These are phyloP conservation scores for Primulina eburnea DNA, from an alignment of 257 asterid species.

Conservation along the genomic window DNA sequence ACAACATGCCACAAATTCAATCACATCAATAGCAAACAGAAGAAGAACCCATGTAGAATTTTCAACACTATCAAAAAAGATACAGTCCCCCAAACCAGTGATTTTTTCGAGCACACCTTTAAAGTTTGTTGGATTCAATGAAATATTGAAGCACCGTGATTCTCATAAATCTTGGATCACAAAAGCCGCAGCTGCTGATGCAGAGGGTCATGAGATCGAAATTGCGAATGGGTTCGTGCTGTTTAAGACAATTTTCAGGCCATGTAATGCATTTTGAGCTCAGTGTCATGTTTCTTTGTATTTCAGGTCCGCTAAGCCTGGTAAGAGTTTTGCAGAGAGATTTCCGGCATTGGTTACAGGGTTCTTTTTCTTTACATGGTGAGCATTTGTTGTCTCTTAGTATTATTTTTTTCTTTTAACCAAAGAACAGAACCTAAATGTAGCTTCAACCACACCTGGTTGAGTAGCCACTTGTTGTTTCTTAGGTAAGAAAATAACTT, in stretches of 20 bases:
- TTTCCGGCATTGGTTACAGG: slow-evolving; percentile 66
- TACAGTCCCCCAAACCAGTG: slow-evolving; percentile 2
- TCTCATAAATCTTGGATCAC: slow-evolving; percentile 21
- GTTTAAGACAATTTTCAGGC: neutral
- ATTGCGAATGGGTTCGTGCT: slow-evolving; percentile 33
- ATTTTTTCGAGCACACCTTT: slow-evolving; percentile 30
- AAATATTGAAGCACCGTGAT: slow-evolving; percentile 27
- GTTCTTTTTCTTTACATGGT: slow-evolving; percentile 66
- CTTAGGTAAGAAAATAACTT: neutral
- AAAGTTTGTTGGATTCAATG: slow-evolving; percentile 20
- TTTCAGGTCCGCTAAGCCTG: slow-evolving; percentile 36
- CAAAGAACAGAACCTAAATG: neutral
- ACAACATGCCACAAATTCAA: slow-evolving; percentile 16
- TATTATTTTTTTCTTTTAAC: neutral
- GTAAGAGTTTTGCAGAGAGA: slow-evolving; percentile 45
- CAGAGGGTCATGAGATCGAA: slow-evolving; percentile 43
- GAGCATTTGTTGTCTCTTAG: neutral
- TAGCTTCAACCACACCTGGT: no score
- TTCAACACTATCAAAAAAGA: slow-evolving; percentile 26
- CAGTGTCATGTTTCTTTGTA: neutral
- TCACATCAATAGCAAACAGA: slow-evolving; percentile 7
- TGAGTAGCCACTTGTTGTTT: no score
- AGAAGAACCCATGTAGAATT: slow-evolving; percentile 22
- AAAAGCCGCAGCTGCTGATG: slow-evolving; percentile 56
- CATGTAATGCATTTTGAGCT: neutral